A percentile compares a stretch with the other conserved stretches of the same genome.
Conservation (phyloP, 2,329 filamentous ascomycete genomes). For the Westerdykella ornata region DNA sequence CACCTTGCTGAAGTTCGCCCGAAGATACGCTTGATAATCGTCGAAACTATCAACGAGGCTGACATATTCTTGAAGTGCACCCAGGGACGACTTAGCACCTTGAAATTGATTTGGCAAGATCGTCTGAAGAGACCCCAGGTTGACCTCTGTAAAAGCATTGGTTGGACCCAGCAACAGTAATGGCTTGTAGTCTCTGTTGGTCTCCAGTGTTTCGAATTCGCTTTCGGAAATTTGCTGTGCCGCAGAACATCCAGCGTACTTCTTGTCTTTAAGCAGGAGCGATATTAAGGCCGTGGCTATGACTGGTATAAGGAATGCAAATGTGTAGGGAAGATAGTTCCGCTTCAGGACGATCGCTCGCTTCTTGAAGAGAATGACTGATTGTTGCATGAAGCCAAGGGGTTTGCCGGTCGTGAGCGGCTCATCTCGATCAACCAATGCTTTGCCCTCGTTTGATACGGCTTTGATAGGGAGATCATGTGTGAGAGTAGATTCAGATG, state of each 20-base stretch:
- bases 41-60: slow-evolving; percentile 55
- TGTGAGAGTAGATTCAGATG: background rate
- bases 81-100: slow-evolving; percentile 5
- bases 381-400: slow-evolving; percentile 62
- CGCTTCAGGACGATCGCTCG: slow-evolving; percentile 65
- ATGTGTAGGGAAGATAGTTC: slow-evolving; percentile 66
- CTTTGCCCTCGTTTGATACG: slow-evolving; percentile 10
- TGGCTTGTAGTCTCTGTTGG: slow-evolving; percentile 7
- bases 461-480: slow-evolving; percentile 10
- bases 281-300: slow-evolving; percentile 68
- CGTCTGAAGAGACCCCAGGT: slow-evolving; percentile 8
- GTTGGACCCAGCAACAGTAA: slow-evolving; percentile 28
- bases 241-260: slow-evolving; percentile 41
- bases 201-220: slow-evolving; percentile 6
- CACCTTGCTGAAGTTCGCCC: slow-evolving; percentile 55
- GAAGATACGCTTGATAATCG: slow-evolving; percentile 60
- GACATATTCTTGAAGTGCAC: slow-evolving; percentile 19
- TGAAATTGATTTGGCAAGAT: slow-evolving; percentile 32
- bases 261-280: slow-evolving; percentile 58
- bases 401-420: slow-evolving; percentile 57
- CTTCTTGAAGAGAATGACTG: slow-evolving; percentile 67
- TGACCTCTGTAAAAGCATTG: slow-evolving; percentile 12
- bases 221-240: slow-evolving; percentile 15
- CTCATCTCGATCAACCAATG: background rate
- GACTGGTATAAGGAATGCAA: slow-evolving; percentile 68